Base-by-base conservation (phyloP, 2,329 filamentous ascomycete species). In the Cladosporium phlei region DNA sequence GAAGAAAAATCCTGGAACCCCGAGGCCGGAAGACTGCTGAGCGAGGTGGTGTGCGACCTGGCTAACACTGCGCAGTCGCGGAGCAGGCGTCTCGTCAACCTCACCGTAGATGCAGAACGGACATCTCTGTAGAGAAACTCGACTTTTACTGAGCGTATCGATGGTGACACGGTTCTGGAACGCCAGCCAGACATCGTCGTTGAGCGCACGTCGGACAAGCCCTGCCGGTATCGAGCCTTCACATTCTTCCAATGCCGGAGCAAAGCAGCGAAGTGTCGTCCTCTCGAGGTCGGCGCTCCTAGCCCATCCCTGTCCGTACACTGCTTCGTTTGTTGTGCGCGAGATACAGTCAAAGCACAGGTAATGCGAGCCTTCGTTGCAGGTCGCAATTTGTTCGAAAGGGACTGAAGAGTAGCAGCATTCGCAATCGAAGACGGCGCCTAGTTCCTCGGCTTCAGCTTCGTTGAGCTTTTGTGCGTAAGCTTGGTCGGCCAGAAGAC, bases 81-180 rank as follows among this genome's bases (percentile, higher is more conserved):
- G 39, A 17, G 44, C 20, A 1, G 60, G 55, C 14, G 68, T 57
- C 32, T 74, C 69, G 65, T 96, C 88, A 20, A 89, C 76, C 70
- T 97, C 93, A 24, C 88, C 88, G 61, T 97, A 98, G 55, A 76
- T 77, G 72, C 91, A 98, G 62, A 94, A 96, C 0, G 90, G 89
- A 59, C 93, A 97, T 29, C 83, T 82, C 38, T 93, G 75, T 2
- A 97, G 77, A 3, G 86, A 83, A 5, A 95, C 68, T 17, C 80
- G 77, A 19, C 85, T 86, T 47, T 85, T 82, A 20, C 86, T 68
- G 1, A 98, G 76, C 16, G 76, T 80, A 56, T 95, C 86, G 48
- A 85, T 83, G 3, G 86, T 83, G 19, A 94, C 74, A 22, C 88
- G 82, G 55, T 86, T 82, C 60, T 95, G 85, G 27, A 97, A 80